Conservation (phyloP, 225 moss, liverwort and hornwort species). For the Pseudoscleropodium purum region DNA sequence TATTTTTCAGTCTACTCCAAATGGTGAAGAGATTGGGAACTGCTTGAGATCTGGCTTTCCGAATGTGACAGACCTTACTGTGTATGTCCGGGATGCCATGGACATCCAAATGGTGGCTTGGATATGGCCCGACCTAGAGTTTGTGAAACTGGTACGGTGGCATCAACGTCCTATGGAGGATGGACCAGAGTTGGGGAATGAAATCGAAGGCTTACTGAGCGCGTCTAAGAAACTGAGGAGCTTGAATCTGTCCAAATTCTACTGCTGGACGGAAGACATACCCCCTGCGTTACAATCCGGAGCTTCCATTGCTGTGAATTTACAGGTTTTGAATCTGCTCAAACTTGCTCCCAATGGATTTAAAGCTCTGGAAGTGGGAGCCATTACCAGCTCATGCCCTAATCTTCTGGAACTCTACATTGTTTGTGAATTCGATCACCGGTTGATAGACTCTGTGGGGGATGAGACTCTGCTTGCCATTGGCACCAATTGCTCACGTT, state of each 20-base stretch:
- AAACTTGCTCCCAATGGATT: slow-evolving; percentile 84
- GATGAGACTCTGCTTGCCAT: slow-evolving; percentile 51
- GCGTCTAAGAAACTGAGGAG: slow-evolving; percentile 41
- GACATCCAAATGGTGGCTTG: slow-evolving; percentile 80
- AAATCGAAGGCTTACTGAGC: slow-evolving; percentile 48
- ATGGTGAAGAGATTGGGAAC: slow-evolving; percentile 65
- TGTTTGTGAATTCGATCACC: slow-evolving; percentile 78
- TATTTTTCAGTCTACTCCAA: slow-evolving; percentile 48
- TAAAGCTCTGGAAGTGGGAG: slow-evolving; percentile 56
- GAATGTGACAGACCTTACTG: slow-evolving; percentile 48
- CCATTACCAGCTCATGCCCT: slow-evolving; percentile 57
- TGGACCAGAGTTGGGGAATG: slow-evolving; percentile 26
- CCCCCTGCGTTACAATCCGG: slow-evolving; percentile 49
- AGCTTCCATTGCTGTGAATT: slow-evolving; percentile 29
- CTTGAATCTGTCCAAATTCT: slow-evolving; percentile 74
- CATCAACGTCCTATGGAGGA: slow-evolving; percentile 66
- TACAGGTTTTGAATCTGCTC: slow-evolving; percentile 62
- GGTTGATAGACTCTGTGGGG: slow-evolving; percentile 56
- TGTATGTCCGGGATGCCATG: slow-evolving; percentile 67
- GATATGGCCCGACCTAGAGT: slow-evolving; percentile 80
- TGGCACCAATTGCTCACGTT: slow-evolving; percentile 44
- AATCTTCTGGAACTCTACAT: slow-evolving; percentile 67
- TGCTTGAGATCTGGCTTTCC: slow-evolving; percentile 61
- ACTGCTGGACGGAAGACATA: slow-evolving; percentile 91
- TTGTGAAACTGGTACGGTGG: slow-evolving; percentile 60